Evolutionary conservation across 2,329 filamentous ascomycete species (phyloP).

Genomic region (Calonectria multiphialidica): DNA sequence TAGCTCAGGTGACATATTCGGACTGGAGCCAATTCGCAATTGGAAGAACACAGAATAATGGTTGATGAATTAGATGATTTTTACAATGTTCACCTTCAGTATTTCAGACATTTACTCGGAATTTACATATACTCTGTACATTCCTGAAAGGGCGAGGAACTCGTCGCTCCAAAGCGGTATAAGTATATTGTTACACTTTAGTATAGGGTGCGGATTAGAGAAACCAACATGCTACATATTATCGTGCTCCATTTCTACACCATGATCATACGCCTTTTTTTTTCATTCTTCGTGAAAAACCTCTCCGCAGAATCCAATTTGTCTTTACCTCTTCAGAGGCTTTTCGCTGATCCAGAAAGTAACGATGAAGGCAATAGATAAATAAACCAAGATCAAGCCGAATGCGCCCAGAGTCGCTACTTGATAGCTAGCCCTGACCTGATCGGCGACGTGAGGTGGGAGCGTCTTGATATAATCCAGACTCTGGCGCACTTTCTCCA

Average conservation of each 20-base stretch:
- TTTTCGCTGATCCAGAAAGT: slow-evolving; percentile 69
- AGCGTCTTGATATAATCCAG: slow-evolving; percentile 76
- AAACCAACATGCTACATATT: not conserved
- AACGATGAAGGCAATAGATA: slow-evolving; percentile 53
- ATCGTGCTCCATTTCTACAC: not conserved
- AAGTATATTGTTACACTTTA: not conserved
- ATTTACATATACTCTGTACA: not conserved
- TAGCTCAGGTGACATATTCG: slow-evolving; percentile 65
- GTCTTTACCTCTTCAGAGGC: slow-evolving; percentile 55
- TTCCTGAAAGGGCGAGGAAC: not conserved
- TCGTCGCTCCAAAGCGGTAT: not conserved
- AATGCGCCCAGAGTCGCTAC: slow-evolving; percentile 56
- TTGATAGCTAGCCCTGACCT: slow-evolving; percentile 77
- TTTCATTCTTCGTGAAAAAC: not conserved
- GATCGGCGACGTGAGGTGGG: slow-evolving; percentile 66
- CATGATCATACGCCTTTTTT: not conserved
- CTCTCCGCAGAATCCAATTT: not conserved
- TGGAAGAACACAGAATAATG: slow-evolving; percentile 34
- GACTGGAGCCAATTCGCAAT: slow-evolving; percentile 61
- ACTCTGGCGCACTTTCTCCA: slow-evolving; percentile 76
- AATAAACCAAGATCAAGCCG: slow-evolving; percentile 51
- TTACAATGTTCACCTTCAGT: not conserved
- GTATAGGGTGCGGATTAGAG: not conserved
- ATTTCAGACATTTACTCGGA: not conserved
- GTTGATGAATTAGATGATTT: not conserved